A percentile compares a stretch with the other conserved stretches of the same genome.
These are phyloP conservation scores for Phytophthora ohioensis DNA, from an alignment of 352 stramenopile genomes.

Conservation along the genomic window DNA sequence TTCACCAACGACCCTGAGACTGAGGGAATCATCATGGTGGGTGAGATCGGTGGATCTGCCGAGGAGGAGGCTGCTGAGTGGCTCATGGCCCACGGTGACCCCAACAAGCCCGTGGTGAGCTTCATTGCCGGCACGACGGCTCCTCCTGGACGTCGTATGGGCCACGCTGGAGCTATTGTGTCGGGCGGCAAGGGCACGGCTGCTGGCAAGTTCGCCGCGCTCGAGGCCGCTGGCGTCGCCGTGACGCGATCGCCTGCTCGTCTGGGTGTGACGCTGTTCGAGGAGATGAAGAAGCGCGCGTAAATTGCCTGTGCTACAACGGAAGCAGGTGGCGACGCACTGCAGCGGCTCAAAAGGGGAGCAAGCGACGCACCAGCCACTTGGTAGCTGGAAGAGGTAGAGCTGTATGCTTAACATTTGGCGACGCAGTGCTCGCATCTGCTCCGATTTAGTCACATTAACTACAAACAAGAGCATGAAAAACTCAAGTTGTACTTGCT, in stretches of 20 bases:
- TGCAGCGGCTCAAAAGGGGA: constrained; percentile 6
- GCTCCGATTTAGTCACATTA: constrained; percentile 41
- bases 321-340: constrained; percentile 17
- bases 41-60: constrained; percentile 98
- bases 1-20: constrained; percentile 99
- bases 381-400: constrained; percentile 42
- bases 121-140: constrained; percentile 99
- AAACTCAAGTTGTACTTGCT: constrained; percentile 16
- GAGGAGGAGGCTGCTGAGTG: constrained; percentile 99
- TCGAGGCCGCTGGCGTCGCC: constrained; percentile 95
- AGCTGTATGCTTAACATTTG: constrained; percentile 9
- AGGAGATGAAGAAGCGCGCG: constrained; percentile 92
- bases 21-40: constrained; percentile 99
- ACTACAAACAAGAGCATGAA: constrained; percentile 41
- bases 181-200: constrained; percentile 98
- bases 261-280: constrained; percentile 97
- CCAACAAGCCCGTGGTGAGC: constrained; percentile 99
- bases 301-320: constrained; percentile 38
- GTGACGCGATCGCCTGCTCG: constrained; percentile 97
- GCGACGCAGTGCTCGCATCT: constrained; percentile 4
- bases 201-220: constrained; percentile 97
- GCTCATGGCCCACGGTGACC: constrained; percentile 97
- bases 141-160: constrained; percentile 98
- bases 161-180: constrained; percentile 99
- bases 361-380: constrained; percentile 27